Percentiles rank a stretch among this genome's conserved stretches.
phyloP scores from a whole-genome alignment of 805 yeast species.

The Zygoascus ofunaensis region DNA sequence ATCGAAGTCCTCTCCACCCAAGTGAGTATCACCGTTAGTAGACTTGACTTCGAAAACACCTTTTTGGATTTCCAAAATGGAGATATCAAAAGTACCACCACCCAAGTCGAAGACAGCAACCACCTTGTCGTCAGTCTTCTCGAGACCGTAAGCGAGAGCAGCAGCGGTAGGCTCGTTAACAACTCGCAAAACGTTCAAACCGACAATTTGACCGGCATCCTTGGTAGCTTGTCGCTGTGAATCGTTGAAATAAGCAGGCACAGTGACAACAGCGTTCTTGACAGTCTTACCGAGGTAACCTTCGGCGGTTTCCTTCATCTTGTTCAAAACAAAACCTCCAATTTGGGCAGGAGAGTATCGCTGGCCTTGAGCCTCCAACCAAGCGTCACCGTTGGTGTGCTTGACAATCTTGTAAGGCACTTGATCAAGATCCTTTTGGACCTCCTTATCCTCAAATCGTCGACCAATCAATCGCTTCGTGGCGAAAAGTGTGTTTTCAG shows the following conservation, averaged over 20 bases:
- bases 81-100: conserved; percentile 98
- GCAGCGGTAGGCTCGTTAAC: conserved; percentile 96
- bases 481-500: conserved; percentile 87
- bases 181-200: conserved; percentile 80
- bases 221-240: conserved; percentile 91
- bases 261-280: conserved; percentile 83
- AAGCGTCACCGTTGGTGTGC: conserved; percentile 90
- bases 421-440: conserved; percentile 77
- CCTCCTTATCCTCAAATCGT: conserved; percentile 81
- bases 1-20: conserved; percentile 91
- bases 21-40: conserved; percentile 91
- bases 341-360: conserved; percentile 90
- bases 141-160: conserved; percentile 88
- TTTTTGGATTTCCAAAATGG: conserved; percentile 91
- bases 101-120: conserved; percentile 97
- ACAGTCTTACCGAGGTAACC: conserved; percentile 79
- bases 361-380: conserved; percentile 87
- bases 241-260: conserved; percentile 85
- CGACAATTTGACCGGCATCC: conserved; percentile 97
- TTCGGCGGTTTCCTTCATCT: conserved; percentile 98
- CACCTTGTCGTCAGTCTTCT: conserved; percentile 67
- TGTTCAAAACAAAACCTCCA: conserved; percentile 87
- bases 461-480: conserved; percentile 94
- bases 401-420: conserved; percentile 87
- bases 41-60: conserved; percentile 98